Percentiles rank a stretch among this genome's conserved stretches.
Conservation (phyloP, 2,329 filamentous ascomycete species). For the Fusarium pseudograminearum region DNA sequence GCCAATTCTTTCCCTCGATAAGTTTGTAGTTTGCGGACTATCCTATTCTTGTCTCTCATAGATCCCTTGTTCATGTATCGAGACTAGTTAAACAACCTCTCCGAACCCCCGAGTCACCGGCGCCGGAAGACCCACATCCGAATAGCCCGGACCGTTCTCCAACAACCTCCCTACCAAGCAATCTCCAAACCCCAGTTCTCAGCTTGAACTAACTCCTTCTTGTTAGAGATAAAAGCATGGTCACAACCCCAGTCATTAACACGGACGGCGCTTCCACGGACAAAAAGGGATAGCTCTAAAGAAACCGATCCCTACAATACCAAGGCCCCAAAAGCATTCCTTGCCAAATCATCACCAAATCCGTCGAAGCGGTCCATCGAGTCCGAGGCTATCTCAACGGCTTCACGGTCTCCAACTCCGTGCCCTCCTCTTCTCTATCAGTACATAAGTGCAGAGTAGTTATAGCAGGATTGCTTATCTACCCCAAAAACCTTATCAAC, state of each 20-base stretch:
- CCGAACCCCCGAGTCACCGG: slow-evolving; percentile 9
- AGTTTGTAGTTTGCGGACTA: background rate
- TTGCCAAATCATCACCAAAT: slow-evolving; percentile 9
- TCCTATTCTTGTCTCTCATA: background rate
- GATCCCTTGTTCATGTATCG: background rate
- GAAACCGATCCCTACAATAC: slow-evolving; percentile 28
- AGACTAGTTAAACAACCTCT: background rate
- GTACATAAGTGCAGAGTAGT: background rate
- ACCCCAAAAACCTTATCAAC: slow-evolving; percentile 32
- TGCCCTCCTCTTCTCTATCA: slow-evolving; percentile 11
- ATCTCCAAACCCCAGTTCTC: slow-evolving; percentile 1
- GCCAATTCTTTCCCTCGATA: slow-evolving; percentile 1
- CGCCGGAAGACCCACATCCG: slow-evolving; percentile 15
- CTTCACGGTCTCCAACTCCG: slow-evolving; percentile 23
- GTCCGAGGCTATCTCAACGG: slow-evolving; percentile 16
- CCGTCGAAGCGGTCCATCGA: background rate
- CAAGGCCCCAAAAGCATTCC: slow-evolving; percentile 9
- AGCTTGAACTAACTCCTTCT: background rate
- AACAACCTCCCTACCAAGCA: background rate
- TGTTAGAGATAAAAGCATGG: background rate
- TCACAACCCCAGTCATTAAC: background rate
- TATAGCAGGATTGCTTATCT: slow-evolving; percentile 12
- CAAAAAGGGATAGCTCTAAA: slow-evolving; percentile 12
- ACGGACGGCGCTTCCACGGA: background rate
- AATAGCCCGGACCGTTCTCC: slow-evolving; percentile 1